Evolutionary conservation across 2,329 filamentous ascomycete species (phyloP).

Genomic region (Aureobasidium sp.): DNA sequence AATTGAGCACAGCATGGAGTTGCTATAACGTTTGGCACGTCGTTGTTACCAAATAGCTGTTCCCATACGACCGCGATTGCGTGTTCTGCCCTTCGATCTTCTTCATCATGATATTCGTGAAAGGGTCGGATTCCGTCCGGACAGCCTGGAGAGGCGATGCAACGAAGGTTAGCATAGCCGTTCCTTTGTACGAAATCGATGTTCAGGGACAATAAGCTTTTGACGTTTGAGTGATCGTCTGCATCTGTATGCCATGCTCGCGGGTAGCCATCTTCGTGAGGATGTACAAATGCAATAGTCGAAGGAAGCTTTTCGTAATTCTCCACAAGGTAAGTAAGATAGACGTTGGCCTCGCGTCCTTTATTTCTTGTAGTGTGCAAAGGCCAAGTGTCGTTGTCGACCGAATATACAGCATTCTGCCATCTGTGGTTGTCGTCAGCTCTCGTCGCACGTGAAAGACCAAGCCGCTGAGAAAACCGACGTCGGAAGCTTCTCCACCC

Average conservation of each 20-base stretch:
- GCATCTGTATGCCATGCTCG: slow-evolving; percentile 15
- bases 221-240: slow-evolving; percentile 20
- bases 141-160: slow-evolving; percentile 46
- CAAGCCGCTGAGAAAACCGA: neutral
- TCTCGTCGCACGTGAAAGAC: no score
- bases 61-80: neutral
- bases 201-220: slow-evolving; percentile 31
- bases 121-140: slow-evolving; percentile 45
- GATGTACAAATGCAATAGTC: slow-evolving; percentile 26
- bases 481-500: neutral
- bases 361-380: neutral
- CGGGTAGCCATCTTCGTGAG: slow-evolving; percentile 23
- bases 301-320: slow-evolving; percentile 33
- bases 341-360: slow-evolving; percentile 37
- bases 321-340: slow-evolving; percentile 43
- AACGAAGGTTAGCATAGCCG: slow-evolving; percentile 50
- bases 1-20: slow-evolving; percentile 52
- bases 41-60: neutral
- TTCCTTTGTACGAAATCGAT: slow-evolving; percentile 41
- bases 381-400: neutral
- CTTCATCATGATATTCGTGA: slow-evolving; percentile 23
- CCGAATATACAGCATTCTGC: neutral
- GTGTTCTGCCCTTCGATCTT: slow-evolving; percentile 19
- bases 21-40: slow-evolving; percentile 40
- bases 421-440: neutral